These are phyloP conservation scores for Blastosporella zonata DNA, from an alignment of 1,284 basidiomycete species.

Conservation along the genomic window DNA sequence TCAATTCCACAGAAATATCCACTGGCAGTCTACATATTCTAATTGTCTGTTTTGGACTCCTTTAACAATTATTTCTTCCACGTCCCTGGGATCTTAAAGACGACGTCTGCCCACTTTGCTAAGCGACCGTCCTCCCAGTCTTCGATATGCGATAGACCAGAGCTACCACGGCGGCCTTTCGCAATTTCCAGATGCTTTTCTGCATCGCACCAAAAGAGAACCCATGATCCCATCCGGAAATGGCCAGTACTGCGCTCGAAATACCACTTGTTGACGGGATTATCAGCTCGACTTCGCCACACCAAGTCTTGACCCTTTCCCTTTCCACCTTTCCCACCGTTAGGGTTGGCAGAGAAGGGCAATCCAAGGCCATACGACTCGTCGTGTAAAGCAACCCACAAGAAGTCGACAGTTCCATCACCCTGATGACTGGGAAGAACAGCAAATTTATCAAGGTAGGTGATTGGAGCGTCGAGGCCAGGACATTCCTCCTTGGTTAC, in stretches of 20 bases:
- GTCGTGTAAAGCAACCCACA: constrained; percentile 98
- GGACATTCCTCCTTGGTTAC: constrained; percentile 79
- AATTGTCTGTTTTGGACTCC: constrained; percentile 10
- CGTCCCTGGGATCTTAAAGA: constrained; percentile 76
- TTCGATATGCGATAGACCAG: constrained; percentile 73
- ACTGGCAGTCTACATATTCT: constrained; percentile 5
- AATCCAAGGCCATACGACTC: constrained; percentile 97
- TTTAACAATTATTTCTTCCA: constrained; percentile 52
- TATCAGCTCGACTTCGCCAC: constrained; percentile 90
- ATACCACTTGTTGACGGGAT: constrained; percentile 99
- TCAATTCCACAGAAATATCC: background rate
- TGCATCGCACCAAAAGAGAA: constrained; percentile 98
- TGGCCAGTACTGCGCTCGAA: constrained; percentile 95
- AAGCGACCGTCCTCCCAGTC: constrained; percentile 81
- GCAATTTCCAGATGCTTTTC: constrained; percentile 77
- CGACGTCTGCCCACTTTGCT: constrained; percentile 69
- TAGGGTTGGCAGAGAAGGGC: constrained; percentile 92
- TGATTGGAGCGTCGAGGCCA: constrained; percentile 53
- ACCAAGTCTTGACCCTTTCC: constrained; percentile 94
- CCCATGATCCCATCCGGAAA: constrained; percentile 80
- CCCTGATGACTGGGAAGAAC: constrained; percentile 94
- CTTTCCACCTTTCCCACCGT: constrained; percentile 86
- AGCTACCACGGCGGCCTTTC: constrained; percentile 57
- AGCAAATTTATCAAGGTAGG: constrained; percentile 99
- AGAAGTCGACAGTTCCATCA: constrained; percentile 97